These are phyloP conservation scores for Trichoderma sp. DNA, from an alignment of 2,329 filamentous ascomycete genomes.

Conservation along the genomic window DNA sequence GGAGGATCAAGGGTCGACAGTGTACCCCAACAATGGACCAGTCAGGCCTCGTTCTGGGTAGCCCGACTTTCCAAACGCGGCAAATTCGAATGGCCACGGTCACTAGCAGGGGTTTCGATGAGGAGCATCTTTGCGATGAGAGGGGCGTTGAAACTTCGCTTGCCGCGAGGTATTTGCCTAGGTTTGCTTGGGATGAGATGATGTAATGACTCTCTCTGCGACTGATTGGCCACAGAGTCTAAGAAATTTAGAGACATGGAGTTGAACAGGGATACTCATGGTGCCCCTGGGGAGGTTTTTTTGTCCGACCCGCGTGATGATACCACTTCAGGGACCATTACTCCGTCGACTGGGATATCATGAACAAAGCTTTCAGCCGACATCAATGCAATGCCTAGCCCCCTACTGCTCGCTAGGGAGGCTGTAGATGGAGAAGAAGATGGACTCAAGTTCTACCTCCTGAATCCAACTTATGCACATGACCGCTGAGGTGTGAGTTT, in stretches of 20 bases:
- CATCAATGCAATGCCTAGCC: background rate
- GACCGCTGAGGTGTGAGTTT: background rate
- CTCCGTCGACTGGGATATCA: background rate
- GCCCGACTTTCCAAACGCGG: slow-evolving; percentile 17
- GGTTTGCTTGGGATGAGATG: background rate
- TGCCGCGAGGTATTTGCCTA: slow-evolving; percentile 8
- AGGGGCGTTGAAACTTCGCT: slow-evolving; percentile 17
- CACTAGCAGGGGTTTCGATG: background rate
- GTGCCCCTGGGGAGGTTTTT: background rate
- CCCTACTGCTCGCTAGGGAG: background rate
- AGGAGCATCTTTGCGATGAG: slow-evolving; percentile 11
- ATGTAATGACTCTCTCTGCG: background rate
- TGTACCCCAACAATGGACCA: slow-evolving; percentile 4
- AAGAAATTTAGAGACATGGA: slow-evolving; percentile 20
- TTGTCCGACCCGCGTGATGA: slow-evolving; percentile 9
- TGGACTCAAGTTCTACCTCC: background rate
- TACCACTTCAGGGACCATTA: slow-evolving; percentile 5
- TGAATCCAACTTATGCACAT: background rate
- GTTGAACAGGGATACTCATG: slow-evolving; percentile 14
- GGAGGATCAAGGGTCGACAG: slow-evolving; percentile 17
- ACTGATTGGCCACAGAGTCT: slow-evolving; percentile 4
- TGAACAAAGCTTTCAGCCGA: background rate
- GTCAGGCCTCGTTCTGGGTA: slow-evolving; percentile 1
- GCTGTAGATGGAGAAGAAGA: background rate
- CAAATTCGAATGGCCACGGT: slow-evolving; percentile 1